phyloP scores from a whole-genome alignment of 352 stramenopile genomes.

The Globisporangium megalacanthum region DNA sequence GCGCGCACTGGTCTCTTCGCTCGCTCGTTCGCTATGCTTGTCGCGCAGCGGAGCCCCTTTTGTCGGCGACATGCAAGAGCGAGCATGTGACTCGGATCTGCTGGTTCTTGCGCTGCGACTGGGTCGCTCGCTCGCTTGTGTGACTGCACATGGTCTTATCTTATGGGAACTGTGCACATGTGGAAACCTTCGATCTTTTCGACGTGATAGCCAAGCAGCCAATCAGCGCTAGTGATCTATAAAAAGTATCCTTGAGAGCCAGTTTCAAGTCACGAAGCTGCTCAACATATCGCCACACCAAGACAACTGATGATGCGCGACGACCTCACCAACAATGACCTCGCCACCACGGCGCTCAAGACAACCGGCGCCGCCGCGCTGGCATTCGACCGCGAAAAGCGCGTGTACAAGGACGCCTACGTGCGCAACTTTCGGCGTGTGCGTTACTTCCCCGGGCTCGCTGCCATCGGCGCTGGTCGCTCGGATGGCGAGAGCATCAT shows the following conservation, averaged over 20 bases:
- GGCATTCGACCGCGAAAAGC: slow-evolving; percentile 68
- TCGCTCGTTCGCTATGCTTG: not conserved
- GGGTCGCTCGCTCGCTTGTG: no score
- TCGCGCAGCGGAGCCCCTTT: not conserved
- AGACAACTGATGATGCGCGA: not conserved
- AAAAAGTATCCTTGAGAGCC: not conserved
- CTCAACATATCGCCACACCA: not conserved
- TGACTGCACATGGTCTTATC: no score
- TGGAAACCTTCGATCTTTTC: not conserved
- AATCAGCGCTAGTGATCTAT: no score
- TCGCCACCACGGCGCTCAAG: slow-evolving; percentile 32
- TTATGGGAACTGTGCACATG: no score
- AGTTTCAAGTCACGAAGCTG: not conserved
- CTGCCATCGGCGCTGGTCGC: slow-evolving; percentile 37
- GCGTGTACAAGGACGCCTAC: slow-evolving; percentile 71
- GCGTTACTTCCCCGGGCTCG: slow-evolving; percentile 68
- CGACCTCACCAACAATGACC: not conserved
- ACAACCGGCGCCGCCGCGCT: slow-evolving; percentile 11
- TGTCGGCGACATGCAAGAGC: not conserved
- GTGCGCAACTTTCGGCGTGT: slow-evolving; percentile 65
- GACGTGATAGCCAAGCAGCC: not conserved
- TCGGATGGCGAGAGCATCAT: slow-evolving; percentile 58
- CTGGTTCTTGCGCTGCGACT: no score
- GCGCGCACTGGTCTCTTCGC: no score
- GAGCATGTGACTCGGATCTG: not conserved